A percentile compares a stretch with the other conserved stretches of the same genome.
Evolutionary conservation across 225 moss, liverwort and hornwort species (phyloP).

Genomic region (Takakia lepidozioides): DNA sequence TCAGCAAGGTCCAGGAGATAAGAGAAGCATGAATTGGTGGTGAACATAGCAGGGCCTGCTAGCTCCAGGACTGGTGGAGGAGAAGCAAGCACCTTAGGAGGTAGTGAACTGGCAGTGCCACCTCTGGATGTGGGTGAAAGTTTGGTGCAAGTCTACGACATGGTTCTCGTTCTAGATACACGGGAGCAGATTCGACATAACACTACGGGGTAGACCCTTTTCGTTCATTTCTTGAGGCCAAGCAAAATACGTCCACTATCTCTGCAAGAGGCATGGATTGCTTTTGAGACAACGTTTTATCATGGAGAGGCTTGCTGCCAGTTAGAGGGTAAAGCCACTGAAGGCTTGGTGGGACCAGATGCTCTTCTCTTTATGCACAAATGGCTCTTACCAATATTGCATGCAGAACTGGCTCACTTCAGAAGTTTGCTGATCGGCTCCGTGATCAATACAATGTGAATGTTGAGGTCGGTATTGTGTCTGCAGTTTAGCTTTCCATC

Average conservation of each 20-base stretch:
- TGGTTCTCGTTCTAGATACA: conserved; percentile 68
- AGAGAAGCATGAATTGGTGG: no score
- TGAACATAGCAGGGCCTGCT: conserved; percentile 9
- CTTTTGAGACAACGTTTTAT: no score
- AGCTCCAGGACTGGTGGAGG: conserved; percentile 15
- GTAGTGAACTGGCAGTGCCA: conserved; percentile 60
- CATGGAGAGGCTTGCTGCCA: no score
- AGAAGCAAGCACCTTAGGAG: conserved; percentile 17
- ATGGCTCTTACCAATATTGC: no score
- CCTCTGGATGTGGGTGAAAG: conserved; percentile 65
- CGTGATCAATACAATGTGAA: conserved; percentile 49
- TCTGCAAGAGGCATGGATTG: no score
- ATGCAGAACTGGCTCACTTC: conserved; percentile 41
- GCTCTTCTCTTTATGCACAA: conserved; percentile 17
- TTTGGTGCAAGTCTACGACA: conserved; percentile 70
- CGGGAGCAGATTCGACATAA: conserved; percentile 81
- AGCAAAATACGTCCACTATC: no score
- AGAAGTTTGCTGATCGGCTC: conserved; percentile 51
- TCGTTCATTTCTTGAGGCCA: no score
- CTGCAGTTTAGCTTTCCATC: no score
- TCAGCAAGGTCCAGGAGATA: no score
- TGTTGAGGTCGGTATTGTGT: no score
- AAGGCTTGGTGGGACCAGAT: no score
- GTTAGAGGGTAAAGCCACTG: no score
- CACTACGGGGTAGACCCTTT: conserved; percentile 46